Conservation (phyloP, 1,284 basidiomycete species). For the Ustilago tritici region DNA sequence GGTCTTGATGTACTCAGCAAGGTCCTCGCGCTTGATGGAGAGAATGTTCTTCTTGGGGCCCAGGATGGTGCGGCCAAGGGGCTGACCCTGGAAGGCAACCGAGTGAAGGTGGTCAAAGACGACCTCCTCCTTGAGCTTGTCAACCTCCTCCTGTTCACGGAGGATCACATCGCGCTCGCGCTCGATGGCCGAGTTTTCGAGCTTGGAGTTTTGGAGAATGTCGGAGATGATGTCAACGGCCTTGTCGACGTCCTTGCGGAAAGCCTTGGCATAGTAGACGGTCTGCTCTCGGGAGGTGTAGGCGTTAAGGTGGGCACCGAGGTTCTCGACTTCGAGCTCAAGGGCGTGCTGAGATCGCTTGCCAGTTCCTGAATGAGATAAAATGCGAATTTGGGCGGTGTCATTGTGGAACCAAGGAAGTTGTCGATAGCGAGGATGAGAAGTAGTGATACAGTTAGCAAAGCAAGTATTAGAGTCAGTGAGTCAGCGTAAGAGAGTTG, state of each 20-base stretch:
- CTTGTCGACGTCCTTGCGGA: slow-evolving; percentile 91
- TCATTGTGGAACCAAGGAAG: neutral
- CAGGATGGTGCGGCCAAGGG: slow-evolving; percentile 95
- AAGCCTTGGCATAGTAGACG: slow-evolving; percentile 99
- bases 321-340: slow-evolving; percentile 97
- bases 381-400: neutral
- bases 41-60: slow-evolving; percentile 96
- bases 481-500: neutral
- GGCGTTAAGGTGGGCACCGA: slow-evolving; percentile 97
- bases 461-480: neutral
- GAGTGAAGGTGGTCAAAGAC: slow-evolving; percentile 98
- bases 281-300: slow-evolving; percentile 99
- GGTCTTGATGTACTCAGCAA: slow-evolving; percentile 90
- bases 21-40: slow-evolving; percentile 92
- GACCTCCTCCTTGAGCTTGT: slow-evolving; percentile 98
- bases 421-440: neutral
- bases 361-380: slow-evolving; percentile 78
- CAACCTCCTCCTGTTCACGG: slow-evolving; percentile 98
- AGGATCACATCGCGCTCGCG: slow-evolving; percentile 96
- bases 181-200: slow-evolving; percentile 89
- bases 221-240: slow-evolving; percentile 98
- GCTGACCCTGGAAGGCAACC: slow-evolving; percentile 94
- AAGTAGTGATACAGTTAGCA: neutral
- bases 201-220: slow-evolving; percentile 96
- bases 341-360: slow-evolving; percentile 89